Evolutionary conservation across 257 asterid species (phyloP), one percentile per base, ranked within the genome.

Genomic region (Echium plantagineum): DNA sequence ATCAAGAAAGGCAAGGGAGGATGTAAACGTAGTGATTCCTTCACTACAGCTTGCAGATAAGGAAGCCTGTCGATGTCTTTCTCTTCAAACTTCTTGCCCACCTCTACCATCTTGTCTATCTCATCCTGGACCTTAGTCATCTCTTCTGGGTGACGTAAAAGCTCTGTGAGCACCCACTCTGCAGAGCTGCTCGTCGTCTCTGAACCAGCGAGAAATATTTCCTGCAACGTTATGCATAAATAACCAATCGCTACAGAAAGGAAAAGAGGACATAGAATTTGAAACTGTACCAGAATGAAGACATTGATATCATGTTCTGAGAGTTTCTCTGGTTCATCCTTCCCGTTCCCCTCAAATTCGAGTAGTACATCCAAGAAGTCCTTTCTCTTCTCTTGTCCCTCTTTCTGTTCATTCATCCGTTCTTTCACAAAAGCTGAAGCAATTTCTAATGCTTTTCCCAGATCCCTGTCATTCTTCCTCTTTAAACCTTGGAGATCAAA

Each of bases 91-190:
- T 77, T 71, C 1, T 54, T 60, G 53, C 66, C 46, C 7, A 66
- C 38, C 0, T 74, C 81, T 4, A 83, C 71, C 0, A 71, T 69
- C 7, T 70, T 62, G 60, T 63, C 71, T 2, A 83, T 69, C 65
- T 83, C 87, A 21, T 65, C 75, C 38, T 82, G 69, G 0, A 77
- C 77, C 76, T 69, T 74, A 20, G 17, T 46, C 87, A 81, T 80
- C 47, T 55, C 60, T 19, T 66, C 77, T 7, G 89, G 89, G 67
- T 83, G 74, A 57, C 65, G 60, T 8, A 86, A 80, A n/a, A 86
- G 85, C 78, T 86, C 95, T 7, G 73, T 78, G 77, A 86, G 71
- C 0, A 81, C 81, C 94, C 95, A 86, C 30, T 86, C 90, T 2
- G 57, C 63, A 15, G 66, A 66, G 78, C 79, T 71, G 71, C 84